These are phyloP conservation scores for Fusarium luffae DNA, from an alignment of 2,329 filamentous ascomycete species.

Conservation along the genomic window DNA sequence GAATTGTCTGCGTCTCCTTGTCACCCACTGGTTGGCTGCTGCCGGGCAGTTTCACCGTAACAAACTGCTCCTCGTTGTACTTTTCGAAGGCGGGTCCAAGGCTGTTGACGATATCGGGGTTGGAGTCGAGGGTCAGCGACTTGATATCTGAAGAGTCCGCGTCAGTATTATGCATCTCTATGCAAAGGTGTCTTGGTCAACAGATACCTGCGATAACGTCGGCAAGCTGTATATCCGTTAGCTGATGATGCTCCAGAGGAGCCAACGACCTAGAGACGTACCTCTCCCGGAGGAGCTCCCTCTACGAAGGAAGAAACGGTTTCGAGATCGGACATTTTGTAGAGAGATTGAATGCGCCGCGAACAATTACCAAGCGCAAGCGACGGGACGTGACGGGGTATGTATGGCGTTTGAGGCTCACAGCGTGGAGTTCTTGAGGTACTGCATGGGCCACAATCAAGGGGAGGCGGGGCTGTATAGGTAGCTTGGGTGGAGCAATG, in stretches of 20 bases:
- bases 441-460: slow-evolving; percentile 29
- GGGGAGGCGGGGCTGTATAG: slow-evolving; percentile 42
- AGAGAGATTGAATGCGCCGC: slow-evolving; percentile 16
- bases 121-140: slow-evolving; percentile 77
- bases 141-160: slow-evolving; percentile 78
- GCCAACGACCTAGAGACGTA: slow-evolving; percentile 57
- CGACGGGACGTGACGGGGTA: slow-evolving; percentile 11
- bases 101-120: slow-evolving; percentile 73
- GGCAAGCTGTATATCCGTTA: slow-evolving; percentile 70
- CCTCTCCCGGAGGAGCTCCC: slow-evolving; percentile 95
- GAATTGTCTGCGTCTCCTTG: not conserved
- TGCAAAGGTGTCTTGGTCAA: not conserved
- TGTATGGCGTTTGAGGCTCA: slow-evolving; percentile 34
- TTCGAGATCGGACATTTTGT: slow-evolving; percentile 53
- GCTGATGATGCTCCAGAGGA: slow-evolving; percentile 42
- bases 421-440: slow-evolving; percentile 33
- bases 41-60: slow-evolving; percentile 88
- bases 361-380: slow-evolving; percentile 4
- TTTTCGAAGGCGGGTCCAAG: slow-evolving; percentile 87
- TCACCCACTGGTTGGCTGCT: slow-evolving; percentile 69
- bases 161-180: slow-evolving; percentile 34
- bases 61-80: slow-evolving; percentile 96
- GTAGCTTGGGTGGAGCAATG: slow-evolving; percentile 37
- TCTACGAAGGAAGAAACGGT: slow-evolving; percentile 86
- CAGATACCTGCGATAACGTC: slow-evolving; percentile 85